Evolutionary conservation across 2,329 filamentous ascomycete species (phyloP), one percentile per base, ranked within the genome.

Genomic region (Cytospora leucostoma): DNA sequence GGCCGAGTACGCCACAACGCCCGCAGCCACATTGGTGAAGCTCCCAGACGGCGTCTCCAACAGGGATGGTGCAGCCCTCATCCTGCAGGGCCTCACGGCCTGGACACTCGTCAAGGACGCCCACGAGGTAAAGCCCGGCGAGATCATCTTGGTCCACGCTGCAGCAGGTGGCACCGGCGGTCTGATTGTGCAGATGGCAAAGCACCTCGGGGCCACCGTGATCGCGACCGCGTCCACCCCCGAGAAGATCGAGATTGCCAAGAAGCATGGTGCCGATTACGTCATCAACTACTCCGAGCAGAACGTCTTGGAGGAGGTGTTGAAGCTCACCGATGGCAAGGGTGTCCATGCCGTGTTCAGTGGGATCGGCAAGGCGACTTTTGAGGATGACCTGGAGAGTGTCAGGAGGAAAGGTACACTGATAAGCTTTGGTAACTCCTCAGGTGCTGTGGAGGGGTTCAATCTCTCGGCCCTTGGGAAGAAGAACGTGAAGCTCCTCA

Each of bases 131-230:
- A 57, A 67, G 61, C 8, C 61, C 1, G 71, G 70, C 34, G 61
- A 72, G 59, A 64, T 89, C 85, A 83, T 93, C 0, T 84, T 97
- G 3, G 86, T 97, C 12, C 92, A 95, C 69, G 92, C 93, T 0
- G 93, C 93, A 0, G 92, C 92, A 0, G 93, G 93, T 10, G 93
- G 93, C 33, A 91, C 93, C 0, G 91, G 91, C 0, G 79, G 89
- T 47, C 85, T 92, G 75, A 81, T 97, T 21, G 87, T 86, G 47
- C 92, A 96, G 80, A 78, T 96, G 70, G 78, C 95, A 54, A 86
- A 84, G 70, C 79, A 83, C 0, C 80, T 93, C 1, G 93, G 92
- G 0, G 93, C 91, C 15, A 87, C 86, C 66, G 87, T 89, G 27
- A 95, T 97, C 70, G 93, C 88, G 2, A 94, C 92, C 4, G 91